These are phyloP conservation scores for Penicillium freii DNA, from an alignment of 2,329 filamentous ascomycete genomes.

Conservation along the genomic window DNA sequence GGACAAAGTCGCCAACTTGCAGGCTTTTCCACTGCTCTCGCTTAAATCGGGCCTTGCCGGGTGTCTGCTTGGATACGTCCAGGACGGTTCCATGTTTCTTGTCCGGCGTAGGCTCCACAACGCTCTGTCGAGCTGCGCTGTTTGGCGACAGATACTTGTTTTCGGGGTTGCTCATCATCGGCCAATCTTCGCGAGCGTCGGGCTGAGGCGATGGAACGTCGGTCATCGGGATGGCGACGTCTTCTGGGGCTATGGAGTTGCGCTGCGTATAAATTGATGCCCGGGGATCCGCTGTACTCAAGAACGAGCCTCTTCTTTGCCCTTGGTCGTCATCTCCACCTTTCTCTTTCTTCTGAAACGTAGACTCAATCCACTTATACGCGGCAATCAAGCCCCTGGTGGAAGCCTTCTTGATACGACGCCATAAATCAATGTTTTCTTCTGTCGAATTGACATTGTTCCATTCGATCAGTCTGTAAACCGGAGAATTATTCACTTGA, in stretches of 20 bases:
- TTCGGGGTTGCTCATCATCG: slow-evolving; percentile 32
- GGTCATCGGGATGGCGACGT: slow-evolving; percentile 88
- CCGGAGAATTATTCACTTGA: slow-evolving; percentile 91
- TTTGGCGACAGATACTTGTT: slow-evolving; percentile 33
- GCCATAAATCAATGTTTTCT: slow-evolving; percentile 82
- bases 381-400: slow-evolving; percentile 61
- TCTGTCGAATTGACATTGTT: slow-evolving; percentile 89
- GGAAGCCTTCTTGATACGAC: slow-evolving; percentile 84
- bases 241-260: slow-evolving; percentile 39
- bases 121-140: slow-evolving; percentile 29
- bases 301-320: slow-evolving; percentile 64
- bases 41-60: slow-evolving; percentile 80
- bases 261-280: slow-evolving; percentile 56
- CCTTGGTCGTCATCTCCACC: slow-evolving; percentile 36
- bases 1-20: slow-evolving; percentile 92
- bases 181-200: slow-evolving; percentile 48
- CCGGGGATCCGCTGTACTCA: slow-evolving; percentile 58
- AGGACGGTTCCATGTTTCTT: slow-evolving; percentile 66
- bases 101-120: slow-evolving; percentile 27
- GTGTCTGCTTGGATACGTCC: slow-evolving; percentile 64
- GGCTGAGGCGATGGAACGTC: slow-evolving; percentile 81
- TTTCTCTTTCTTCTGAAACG: slow-evolving; percentile 50
- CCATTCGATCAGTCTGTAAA: slow-evolving; percentile 85
- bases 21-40: slow-evolving; percentile 94
- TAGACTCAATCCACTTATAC: slow-evolving; percentile 52